phyloP scores from a whole-genome alignment of 2,329 filamentous ascomycete genomes.

The Cordyceps cateniannulata region DNA sequence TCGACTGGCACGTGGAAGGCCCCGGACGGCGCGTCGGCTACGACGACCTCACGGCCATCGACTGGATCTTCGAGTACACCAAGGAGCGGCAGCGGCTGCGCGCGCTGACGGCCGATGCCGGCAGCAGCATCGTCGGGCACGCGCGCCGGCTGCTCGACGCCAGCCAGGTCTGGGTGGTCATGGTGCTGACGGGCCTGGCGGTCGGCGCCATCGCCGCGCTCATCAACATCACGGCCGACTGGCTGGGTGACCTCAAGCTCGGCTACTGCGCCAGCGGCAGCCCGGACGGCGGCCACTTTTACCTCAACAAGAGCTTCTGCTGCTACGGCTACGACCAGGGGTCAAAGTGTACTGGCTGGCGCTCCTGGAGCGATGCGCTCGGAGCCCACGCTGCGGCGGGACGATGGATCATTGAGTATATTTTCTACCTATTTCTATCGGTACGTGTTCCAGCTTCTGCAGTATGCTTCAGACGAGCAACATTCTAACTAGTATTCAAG shows the following conservation, averaged over 20 bases:
- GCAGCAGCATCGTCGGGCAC: conserved; percentile 64
- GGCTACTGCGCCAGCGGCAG: conserved; percentile 72
- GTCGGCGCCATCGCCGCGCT: conserved; percentile 79
- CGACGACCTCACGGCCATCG: conserved; percentile 93
- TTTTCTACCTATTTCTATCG: conserved; percentile 79
- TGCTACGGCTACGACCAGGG: conserved; percentile 85
- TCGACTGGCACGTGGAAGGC: conserved; percentile 87
- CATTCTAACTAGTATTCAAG: conserved; percentile 32
- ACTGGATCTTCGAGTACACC: conserved; percentile 99
- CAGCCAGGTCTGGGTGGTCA: conserved; percentile 85
- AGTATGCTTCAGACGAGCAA: not conserved
- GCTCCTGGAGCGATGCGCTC: conserved; percentile 72
- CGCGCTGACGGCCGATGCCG: conserved; percentile 61
- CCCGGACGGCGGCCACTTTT: conserved; percentile 74
- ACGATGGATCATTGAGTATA: conserved; percentile 77
- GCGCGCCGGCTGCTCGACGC: conserved; percentile 69
- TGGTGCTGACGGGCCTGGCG: conserved; percentile 77
- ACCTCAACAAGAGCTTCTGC: conserved; percentile 86
- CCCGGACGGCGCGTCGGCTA: conserved; percentile 88
- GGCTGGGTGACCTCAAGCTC: conserved; percentile 87
- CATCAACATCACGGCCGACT: conserved; percentile 87
- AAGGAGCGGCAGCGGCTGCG: conserved; percentile 87
- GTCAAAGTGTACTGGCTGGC: conserved; percentile 81
- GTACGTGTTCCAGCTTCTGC: conserved; percentile 46
- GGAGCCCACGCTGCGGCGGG: conserved; percentile 60